These are phyloP conservation scores for Candida buenavistaensis DNA, from an alignment of 1,139 yeast species.

Conservation along the genomic window DNA sequence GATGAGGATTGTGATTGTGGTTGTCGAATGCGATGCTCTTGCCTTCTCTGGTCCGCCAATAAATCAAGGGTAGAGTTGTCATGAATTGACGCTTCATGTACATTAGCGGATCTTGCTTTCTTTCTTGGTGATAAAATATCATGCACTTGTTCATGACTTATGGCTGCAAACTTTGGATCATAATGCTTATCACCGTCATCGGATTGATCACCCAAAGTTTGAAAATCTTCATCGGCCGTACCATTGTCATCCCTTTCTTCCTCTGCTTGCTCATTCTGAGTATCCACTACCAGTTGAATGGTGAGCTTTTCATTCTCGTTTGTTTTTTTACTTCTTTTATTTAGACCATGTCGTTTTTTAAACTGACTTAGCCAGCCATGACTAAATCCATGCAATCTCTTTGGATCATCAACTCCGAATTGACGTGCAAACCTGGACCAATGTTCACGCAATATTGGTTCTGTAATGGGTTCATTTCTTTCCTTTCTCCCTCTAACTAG, in stretches of 20 bases:
- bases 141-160: conserved; percentile 4
- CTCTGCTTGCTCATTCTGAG: background rate
- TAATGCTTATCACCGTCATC: conserved; percentile 8
- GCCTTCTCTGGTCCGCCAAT: background rate
- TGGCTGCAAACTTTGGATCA: conserved; percentile 6
- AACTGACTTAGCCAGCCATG: conserved; percentile 66
- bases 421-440: conserved; percentile 58
- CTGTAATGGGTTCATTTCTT: conserved; percentile 49
- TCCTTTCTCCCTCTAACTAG: conserved; percentile 47
- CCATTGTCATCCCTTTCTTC: background rate
- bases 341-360: conserved; percentile 61
- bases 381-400: conserved; percentile 51
- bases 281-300: too few relatives aligned
- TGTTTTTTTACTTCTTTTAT: conserved; percentile 37
- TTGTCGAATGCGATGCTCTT: background rate
- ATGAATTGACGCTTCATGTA: conserved; percentile 17
- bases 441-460: conserved; percentile 54
- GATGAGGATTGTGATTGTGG: background rate
- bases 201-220: background rate
- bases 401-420: conserved; percentile 61
- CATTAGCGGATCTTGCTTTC: conserved; percentile 9
- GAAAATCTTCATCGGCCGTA: background rate
- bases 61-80: conserved; percentile 11
- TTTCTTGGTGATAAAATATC: conserved; percentile 14
- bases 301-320: too few relatives aligned